Evolutionary conservation across 192 early-diverging fungal species (phyloP), one percentile per base, ranked within the genome.

Genomic region (Podila horticola): DNA sequence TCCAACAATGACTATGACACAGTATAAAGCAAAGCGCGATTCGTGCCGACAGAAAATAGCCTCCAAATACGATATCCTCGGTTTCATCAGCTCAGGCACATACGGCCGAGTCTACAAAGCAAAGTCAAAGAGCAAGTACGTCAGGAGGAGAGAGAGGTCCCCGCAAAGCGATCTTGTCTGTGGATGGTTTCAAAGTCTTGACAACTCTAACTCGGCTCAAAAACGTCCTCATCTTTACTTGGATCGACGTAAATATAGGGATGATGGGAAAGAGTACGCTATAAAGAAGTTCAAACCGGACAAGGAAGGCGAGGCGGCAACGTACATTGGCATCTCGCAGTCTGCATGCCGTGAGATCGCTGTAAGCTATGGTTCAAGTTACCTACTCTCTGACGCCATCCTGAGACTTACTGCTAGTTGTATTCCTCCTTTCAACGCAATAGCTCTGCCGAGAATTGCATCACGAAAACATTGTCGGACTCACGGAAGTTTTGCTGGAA

Each of bases 271-370:
- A 49, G 93, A 97, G 79, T 94, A 93, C 73, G 97, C 97, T 4
- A 97, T 98, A 59, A 98, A 98, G 82, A 95, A 95, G 88, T 98
- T 98, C 81, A 98, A 98, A 71, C 95, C 96, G 10, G 97, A 98
- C 67, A 93, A 95, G 67, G 97, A 97, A 71, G 96, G 95, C 51
- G 96, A 97, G 73, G 86, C 85, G 0, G 79, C 88, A 26, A 85
- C 88, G 2, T 86, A 88, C 61, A 90, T 88, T 17, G 97, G 96
- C 20, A 95, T 98, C 57, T 97, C 96, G 13, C 97, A 98, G 71
- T 96, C 94, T 5, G 97, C 97, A 11, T 95, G 93, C 63, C 85
- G 97, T 74, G 97, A 98, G 76, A 97, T 98, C 30, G 92, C 94
- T 57, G 91, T 92, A 88, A 41, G 82, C 67, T 57, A 11, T 10